A percentile compares a stretch with the other conserved stretches of the same genome.
Evolutionary conservation across 192 early-diverging fungal genomes (phyloP).

Genomic region (Coemansia sp.): DNA sequence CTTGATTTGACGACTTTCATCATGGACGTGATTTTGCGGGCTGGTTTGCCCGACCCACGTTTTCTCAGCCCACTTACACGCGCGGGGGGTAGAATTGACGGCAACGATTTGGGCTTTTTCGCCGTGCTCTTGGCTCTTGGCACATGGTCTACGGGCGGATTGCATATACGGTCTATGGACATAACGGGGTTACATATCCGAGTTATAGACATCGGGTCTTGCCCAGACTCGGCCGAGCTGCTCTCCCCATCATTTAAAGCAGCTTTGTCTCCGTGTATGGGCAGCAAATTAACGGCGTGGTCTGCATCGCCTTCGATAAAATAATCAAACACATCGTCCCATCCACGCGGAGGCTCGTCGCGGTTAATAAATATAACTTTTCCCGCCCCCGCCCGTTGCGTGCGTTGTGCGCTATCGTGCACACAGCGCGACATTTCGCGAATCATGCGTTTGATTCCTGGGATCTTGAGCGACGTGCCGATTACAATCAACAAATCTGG

Average conservation of each 20-base stretch:
- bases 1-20: constrained; percentile 40
- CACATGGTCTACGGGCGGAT: no score
- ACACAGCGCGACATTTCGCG: constrained; percentile 52
- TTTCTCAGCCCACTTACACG: neutral
- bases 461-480: constrained; percentile 55
- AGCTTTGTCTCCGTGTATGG: constrained; percentile 2
- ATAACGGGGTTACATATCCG: no score
- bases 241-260: neutral
- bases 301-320: constrained; percentile 47
- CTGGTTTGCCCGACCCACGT: neutral
- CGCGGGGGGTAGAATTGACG: neutral
- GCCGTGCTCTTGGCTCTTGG: no score
- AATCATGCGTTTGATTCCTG: constrained; percentile 54
- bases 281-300: constrained; percentile 25
- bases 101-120: neutral
- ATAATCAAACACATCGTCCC: constrained; percentile 56
- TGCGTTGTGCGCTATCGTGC: constrained; percentile 22
- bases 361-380: constrained; percentile 51
- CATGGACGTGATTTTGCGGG: constrained; percentile 40
- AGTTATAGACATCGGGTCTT: no score
- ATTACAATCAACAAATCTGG: constrained; percentile 57
- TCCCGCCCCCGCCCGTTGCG: constrained; percentile 43
- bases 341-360: constrained; percentile 47
- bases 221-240: no score
- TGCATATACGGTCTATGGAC: no score